Evolutionary conservation across 805 yeast species (phyloP), one percentile per base, ranked within the genome.

Genomic region (Starmerella floris): DNA sequence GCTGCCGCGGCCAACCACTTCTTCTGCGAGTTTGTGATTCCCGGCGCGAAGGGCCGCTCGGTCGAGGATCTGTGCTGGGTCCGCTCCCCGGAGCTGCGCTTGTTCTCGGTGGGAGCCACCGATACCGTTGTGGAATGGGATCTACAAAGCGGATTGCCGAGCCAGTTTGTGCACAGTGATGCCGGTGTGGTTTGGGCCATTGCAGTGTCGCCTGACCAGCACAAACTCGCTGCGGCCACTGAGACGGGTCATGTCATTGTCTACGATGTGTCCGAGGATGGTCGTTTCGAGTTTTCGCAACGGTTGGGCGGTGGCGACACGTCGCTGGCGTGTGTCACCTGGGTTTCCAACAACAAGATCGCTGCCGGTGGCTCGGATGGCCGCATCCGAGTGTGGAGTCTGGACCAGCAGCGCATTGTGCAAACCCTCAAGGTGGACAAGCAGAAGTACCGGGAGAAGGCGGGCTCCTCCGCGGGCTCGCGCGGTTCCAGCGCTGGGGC

Each of bases 321-420:
- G 37, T 70, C 95, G 58, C 79, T 91, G 1, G 66, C 91, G 55
- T 72, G 83, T 42, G 59, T 91, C 33, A 72, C 81, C 42, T 91
- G 95, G 93, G 71, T 71, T 45, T 72, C 69, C 17, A 69, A 78
- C 50, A 72, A 72, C 6, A 64, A 68, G 47, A 64, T 91, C 28
- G 73, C 84, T 31, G 96, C 95, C 39, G 98, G 98, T 11, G 91
- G 97, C 61, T 83, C 95, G 1, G 97, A 91, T 61, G 98, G 95
- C 20, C 73, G 83, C 56, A 70, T 91, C 30, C 74, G 95, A 57
- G 76, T 81, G 36, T 91, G 97, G 96, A 64, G 72, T 15, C 62
- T 66, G 19, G 58, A 61, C 17, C 60, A 67, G 15, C 85, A 91
- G 19, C 70, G 93, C 53, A 62, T 88, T n/a, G 51, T 81, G 16